Evolutionary conservation across 2,329 filamentous ascomycete species (phyloP).

Genomic region (Amauroascus niger): DNA sequence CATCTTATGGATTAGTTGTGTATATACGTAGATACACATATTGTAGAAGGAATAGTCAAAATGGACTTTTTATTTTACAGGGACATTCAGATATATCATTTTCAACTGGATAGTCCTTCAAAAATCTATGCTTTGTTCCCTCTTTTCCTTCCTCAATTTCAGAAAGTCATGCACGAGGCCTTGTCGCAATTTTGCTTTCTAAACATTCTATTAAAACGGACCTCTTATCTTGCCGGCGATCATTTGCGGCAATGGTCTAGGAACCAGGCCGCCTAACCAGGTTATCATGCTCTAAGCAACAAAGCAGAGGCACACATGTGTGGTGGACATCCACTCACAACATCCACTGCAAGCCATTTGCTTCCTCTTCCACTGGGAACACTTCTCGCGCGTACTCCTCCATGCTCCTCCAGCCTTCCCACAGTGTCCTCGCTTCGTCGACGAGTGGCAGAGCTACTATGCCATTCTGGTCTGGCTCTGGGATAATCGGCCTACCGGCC

Average conservation of each 20-base stretch:
- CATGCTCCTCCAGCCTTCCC: conserved; percentile 82
- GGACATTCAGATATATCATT: not conserved
- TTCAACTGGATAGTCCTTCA: no score
- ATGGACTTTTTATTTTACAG: not conserved
- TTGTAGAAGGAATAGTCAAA: not conserved
- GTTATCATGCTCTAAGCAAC: not conserved
- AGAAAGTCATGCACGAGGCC: not conserved
- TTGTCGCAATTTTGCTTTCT: not conserved
- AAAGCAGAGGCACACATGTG: not conserved
- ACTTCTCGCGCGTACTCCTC: conserved; percentile 93
- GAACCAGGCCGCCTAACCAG: not conserved
- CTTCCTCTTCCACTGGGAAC: conserved; percentile 87
- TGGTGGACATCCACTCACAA: conserved; percentile 21
- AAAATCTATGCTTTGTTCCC: no score
- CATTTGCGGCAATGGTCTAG: not conserved
- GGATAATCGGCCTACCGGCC: conserved; percentile 28
- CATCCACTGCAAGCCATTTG: conserved; percentile 95
- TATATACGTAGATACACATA: no score
- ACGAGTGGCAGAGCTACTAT: conserved; percentile 57
- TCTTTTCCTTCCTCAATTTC: not conserved
- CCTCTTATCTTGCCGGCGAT: not conserved
- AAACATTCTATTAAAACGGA: not conserved
- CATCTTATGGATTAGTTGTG: not conserved
- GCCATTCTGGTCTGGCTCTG: conserved; percentile 25
- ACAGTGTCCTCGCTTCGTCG: conserved; percentile 65